Conservation (phyloP, 2,329 filamentous ascomycete genomes). For the Trichoderma guizhouense region DNA sequence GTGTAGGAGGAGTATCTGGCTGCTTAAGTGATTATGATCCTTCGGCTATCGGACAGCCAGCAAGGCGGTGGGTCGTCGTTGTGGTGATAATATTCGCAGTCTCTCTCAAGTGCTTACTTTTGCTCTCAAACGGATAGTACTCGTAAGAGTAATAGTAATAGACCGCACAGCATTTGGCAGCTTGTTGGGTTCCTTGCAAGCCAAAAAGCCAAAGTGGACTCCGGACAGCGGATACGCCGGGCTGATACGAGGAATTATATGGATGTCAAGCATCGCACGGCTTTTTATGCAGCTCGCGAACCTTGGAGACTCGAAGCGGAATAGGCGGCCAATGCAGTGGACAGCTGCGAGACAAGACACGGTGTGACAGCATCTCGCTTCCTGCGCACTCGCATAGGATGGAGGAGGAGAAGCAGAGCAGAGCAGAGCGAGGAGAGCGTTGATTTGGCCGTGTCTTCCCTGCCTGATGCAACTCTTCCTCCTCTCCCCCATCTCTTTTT, state of each 20-base stretch:
- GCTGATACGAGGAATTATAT: background rate
- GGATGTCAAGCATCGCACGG: background rate
- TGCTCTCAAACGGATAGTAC: background rate
- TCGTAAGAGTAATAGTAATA: background rate
- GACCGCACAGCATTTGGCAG: background rate
- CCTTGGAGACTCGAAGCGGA: background rate
- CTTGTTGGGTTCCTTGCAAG: background rate
- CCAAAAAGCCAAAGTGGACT: background rate
- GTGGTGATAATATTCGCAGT: background rate
- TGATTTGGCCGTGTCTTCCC: background rate
- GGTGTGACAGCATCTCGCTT: constrained; percentile 15
- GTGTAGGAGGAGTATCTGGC: background rate
- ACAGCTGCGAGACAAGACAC: constrained; percentile 9
- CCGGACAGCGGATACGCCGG: constrained; percentile 2
- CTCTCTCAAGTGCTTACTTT: constrained; percentile 3
- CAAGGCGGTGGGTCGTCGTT: background rate
- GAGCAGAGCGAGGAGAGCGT: background rate
- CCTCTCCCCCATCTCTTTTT: background rate
- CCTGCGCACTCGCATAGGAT: background rate
- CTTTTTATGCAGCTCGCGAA: background rate
- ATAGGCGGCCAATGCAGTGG: background rate
- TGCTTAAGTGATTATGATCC: background rate
- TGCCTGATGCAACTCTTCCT: background rate
- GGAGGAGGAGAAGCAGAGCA: too few relatives aligned
- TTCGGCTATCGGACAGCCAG: background rate